Conservation (phyloP, 805 yeast genomes). For the Pichia membranifaciens region DNA sequence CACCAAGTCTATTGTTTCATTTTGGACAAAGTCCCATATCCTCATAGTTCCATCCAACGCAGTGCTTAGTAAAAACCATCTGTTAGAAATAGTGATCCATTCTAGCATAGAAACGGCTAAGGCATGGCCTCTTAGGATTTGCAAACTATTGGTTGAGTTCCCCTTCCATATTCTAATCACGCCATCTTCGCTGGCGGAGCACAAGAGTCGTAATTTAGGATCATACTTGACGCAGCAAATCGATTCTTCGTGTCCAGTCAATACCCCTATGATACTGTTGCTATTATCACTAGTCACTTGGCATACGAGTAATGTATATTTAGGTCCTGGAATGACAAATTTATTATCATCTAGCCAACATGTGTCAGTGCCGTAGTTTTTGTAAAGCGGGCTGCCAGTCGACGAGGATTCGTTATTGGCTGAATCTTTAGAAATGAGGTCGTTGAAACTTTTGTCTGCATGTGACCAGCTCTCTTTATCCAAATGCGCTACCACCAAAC, state of each 20-base stretch:
- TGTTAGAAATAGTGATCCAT: conserved; percentile 42
- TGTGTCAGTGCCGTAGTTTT: conserved; percentile 44
- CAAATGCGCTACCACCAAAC: conserved; percentile 42
- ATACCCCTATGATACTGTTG: conserved; percentile 41
- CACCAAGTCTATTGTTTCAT: conserved; percentile 33
- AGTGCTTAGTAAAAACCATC: conserved; percentile 39
- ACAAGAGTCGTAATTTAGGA: conserved; percentile 44
- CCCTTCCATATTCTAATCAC: conserved; percentile 73
- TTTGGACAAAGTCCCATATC: conserved; percentile 57
- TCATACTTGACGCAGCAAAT: conserved; percentile 55
- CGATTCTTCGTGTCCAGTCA: conserved; percentile 61
- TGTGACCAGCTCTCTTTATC: conserved; percentile 25
- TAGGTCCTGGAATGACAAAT: conserved; percentile 64
- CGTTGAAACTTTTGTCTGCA: conserved; percentile 4
- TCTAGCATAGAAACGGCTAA: conserved; percentile 49
- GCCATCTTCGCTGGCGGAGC: conserved; percentile 76
- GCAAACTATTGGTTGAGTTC: conserved; percentile 46
- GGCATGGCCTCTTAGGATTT: conserved; percentile 47
- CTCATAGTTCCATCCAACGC: conserved; percentile 69
- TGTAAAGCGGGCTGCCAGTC: not conserved
- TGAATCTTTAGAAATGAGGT: conserved; percentile 4
- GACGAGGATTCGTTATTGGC: not conserved
- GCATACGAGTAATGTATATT: conserved; percentile 50
- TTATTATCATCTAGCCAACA: conserved; percentile 69
- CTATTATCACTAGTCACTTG: conserved; percentile 34